These are phyloP conservation scores for Gracilariopsis chorda DNA, from an alignment of 23 red algal species.

Conservation along the genomic window DNA sequence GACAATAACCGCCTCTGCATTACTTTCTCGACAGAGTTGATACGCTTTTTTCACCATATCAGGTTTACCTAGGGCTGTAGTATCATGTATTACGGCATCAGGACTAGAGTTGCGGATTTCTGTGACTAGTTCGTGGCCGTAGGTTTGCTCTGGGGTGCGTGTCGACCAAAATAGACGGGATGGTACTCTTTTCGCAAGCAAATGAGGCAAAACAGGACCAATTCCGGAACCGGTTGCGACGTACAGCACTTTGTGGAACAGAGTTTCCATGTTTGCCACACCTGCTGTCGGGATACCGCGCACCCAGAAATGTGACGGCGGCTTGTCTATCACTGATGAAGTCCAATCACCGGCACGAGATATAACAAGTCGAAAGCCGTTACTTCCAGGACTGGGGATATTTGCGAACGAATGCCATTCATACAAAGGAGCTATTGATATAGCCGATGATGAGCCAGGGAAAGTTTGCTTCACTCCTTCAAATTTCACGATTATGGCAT, in stretches of 20 bases:
- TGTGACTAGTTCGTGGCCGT: not conserved
- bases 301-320: constrained; percentile 19
- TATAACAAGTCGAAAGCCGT: constrained; percentile 21
- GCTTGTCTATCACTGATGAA: not conserved
- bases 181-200: constrained; percentile 10
- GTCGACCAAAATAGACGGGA: constrained; percentile 18
- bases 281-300: constrained; percentile 15
- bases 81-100: constrained; percentile 22
- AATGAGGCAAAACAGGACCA: constrained; percentile 1
- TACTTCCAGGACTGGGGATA: not conserved
- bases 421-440: not conserved
- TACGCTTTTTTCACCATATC: constrained; percentile 26
- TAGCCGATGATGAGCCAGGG: constrained; percentile 3
- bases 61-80: not conserved
- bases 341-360: constrained; percentile 31
- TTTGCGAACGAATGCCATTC: constrained; percentile 34
- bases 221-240: constrained; percentile 16
- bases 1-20: not conserved
- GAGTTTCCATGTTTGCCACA: constrained; percentile 31
- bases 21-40: not conserved
- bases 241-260: constrained; percentile 4
- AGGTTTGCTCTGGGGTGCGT: not conserved
- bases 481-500: constrained; percentile 11
- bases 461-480: not conserved
- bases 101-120: not conserved